Percentiles rank a stretch among this genome's conserved stretches.
These are phyloP conservation scores for Delonix regia DNA, from an alignment of 306 rosid species.

Conservation along the genomic window DNA sequence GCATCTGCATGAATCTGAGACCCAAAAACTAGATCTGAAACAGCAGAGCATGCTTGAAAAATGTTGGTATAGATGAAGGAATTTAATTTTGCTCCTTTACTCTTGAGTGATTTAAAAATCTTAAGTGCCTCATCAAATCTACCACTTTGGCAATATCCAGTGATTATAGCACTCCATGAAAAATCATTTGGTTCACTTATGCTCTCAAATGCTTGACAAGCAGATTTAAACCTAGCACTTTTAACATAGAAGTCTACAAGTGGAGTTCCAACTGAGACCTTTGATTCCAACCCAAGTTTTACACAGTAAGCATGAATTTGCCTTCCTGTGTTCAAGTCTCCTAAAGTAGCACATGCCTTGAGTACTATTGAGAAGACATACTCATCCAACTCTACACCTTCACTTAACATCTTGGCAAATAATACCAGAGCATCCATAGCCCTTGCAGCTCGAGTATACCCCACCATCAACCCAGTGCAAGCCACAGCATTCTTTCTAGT, in stretches of 20 bases:
- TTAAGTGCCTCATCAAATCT: slow-evolving; percentile 50
- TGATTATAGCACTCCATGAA: slow-evolving; percentile 64
- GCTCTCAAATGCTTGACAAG: slow-evolving; percentile 52
- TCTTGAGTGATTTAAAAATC: slow-evolving; percentile 52
- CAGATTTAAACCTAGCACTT: slow-evolving; percentile 54
- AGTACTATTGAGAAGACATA: slow-evolving; percentile 62
- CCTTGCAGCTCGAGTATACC: slow-evolving; percentile 51
- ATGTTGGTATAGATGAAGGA: slow-evolving; percentile 58
- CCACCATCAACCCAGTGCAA: slow-evolving; percentile 71
- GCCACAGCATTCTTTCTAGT: slow-evolving; percentile 51
- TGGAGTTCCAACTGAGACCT: slow-evolving; percentile 73
- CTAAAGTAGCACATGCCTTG: slow-evolving; percentile 60
- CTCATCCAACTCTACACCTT: slow-evolving; percentile 55
- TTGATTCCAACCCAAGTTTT: slow-evolving; percentile 62
- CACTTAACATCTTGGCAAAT: slow-evolving; percentile 52
- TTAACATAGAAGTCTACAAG: slow-evolving; percentile 64
- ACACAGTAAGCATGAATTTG: slow-evolving; percentile 53
- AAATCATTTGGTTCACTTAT: slow-evolving; percentile 61
- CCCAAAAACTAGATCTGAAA: slow-evolving; percentile 51
- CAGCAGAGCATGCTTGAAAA: slow-evolving; percentile 65
- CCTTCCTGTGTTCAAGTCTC: slow-evolving; percentile 50
- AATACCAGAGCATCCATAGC: slow-evolving; percentile 42
- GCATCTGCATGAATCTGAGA: slow-evolving; percentile 68
- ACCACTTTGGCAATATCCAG: slow-evolving; percentile 64
- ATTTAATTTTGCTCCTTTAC: slow-evolving; percentile 52